A percentile compares a stretch with the other conserved stretches of the same genome.
Conservation (phyloP, 2,329 filamentous ascomycete species). For the Colletotrichum karsti region DNA sequence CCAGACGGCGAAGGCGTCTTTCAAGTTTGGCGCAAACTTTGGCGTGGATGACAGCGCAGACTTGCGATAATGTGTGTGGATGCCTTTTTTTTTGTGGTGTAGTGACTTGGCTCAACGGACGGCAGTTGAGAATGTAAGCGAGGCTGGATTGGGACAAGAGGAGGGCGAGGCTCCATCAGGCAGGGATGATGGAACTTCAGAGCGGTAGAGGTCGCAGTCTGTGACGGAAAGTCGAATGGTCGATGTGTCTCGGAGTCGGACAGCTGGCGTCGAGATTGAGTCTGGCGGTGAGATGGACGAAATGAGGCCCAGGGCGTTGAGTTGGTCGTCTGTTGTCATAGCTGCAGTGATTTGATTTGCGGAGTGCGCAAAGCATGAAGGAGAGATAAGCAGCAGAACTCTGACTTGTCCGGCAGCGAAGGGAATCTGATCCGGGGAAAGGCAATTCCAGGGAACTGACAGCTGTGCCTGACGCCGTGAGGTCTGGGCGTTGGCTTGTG, state of each 20-base stretch:
- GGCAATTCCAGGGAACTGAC: conserved; percentile 1
- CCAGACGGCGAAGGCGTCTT: background rate
- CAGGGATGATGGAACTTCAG: background rate
- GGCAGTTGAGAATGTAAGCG: conserved; percentile 16
- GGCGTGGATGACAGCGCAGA: background rate
- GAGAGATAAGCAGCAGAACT: conserved; percentile 8
- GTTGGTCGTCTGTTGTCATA: background rate
- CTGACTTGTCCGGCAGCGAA: conserved; percentile 22
- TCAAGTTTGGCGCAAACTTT: conserved; percentile 5
- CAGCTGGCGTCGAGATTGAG: conserved; percentile 2
- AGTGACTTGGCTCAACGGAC: conserved; percentile 18
- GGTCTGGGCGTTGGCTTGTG: conserved; percentile 16
- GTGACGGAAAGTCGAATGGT: background rate
- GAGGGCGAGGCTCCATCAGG: conserved; percentile 17
- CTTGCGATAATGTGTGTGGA: conserved; percentile 6
- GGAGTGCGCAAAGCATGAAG: conserved; percentile 1
- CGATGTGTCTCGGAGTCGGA: conserved; percentile 1
- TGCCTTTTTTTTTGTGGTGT: background rate
- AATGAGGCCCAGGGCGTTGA: background rate
- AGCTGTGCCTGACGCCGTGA: background rate
- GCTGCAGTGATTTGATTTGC: background rate
- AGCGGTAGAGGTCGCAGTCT: background rate
- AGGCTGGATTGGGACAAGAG: conserved; percentile 17
- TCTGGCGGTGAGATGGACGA: conserved; percentile 20
- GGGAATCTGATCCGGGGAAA: conserved; percentile 22